Base-by-base conservation (phyloP, 345 rosid species). In the Adansonia digitata region DNA sequence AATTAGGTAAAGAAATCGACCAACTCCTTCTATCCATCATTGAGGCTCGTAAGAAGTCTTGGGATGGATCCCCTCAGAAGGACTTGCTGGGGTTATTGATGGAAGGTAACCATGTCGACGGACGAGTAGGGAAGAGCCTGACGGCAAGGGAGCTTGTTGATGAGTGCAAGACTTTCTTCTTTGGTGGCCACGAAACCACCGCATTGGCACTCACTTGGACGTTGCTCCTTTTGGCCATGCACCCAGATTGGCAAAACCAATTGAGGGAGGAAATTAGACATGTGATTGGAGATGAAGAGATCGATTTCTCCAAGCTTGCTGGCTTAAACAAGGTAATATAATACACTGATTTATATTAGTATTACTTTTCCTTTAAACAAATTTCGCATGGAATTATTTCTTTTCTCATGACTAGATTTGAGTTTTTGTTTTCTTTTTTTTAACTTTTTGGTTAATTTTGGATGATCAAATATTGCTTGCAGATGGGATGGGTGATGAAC, bases 81-180 rank as follows among this genome's bases (percentile, higher is more conserved):
- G 94, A 93, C 79, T 82, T 95, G 76, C 80, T 95, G 0, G 94
- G 96, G 34, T 40, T 90, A 49, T 77, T 94, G 82, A 73, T 90
- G 17, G 82, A 81, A 59, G 87, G 53, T 17, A 77, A 45, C 37
- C 45, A 29, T 0, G 74, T 70, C 2, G 90, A 88, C 29, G 88
- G 86, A 0, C 73, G 62, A 18, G 10, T 14, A 2, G 84, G 82
- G 75, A 89, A 84, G 85, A 82, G 48, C 5, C 71, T 95, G 74
- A 84, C 91, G 22, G 77, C 86, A 1, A 77, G 82, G 64, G 94
- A 93, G 63, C 79, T 95, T 14, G 89, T 95, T 0, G 98, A 95
- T 29, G 98, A 95, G 83, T 91, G 98, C 84, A 95, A 95, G 78
- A 95, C 99, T 3, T 91, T 95, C 82, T 95, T 95, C 86, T 95